Conservation (phyloP, 2,329 filamentous ascomycete species). For the Cladosporium sphaerospermum region DNA sequence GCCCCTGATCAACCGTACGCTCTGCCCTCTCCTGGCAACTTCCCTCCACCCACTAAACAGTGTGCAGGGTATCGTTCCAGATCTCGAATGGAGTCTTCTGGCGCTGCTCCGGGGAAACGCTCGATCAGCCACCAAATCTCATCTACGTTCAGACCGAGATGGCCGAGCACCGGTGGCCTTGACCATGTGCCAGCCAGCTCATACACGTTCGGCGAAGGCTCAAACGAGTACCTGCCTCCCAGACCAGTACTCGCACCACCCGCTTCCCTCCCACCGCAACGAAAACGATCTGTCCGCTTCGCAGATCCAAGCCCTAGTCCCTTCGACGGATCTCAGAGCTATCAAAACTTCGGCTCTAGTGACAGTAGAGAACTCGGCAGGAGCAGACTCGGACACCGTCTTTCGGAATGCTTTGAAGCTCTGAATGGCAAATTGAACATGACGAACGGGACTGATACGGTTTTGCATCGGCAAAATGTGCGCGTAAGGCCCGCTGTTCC, state of each 20-base stretch:
- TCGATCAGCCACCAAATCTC: not conserved
- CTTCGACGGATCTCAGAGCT: constrained; percentile 7
- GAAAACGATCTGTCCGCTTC: constrained; percentile 9
- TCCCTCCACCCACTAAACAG: not conserved
- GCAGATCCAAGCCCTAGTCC: constrained; percentile 3
- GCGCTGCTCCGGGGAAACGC: not conserved
- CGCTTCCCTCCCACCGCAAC: not conserved
- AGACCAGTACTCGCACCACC: not conserved
- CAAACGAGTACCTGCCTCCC: not conserved
- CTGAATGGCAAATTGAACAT: constrained; percentile 9
- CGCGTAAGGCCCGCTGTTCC: constrained; percentile 3
- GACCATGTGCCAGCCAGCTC: not conserved
- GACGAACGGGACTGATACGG: constrained; percentile 6
- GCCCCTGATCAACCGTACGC: not conserved
- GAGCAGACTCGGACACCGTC: constrained; percentile 5
- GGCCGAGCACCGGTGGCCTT: constrained; percentile 8
- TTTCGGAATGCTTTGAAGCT: constrained; percentile 10
- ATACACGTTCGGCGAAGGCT: constrained; percentile 2
- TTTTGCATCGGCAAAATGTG: constrained; percentile 2
- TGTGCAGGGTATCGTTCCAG: not conserved
- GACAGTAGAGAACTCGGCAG: not conserved
- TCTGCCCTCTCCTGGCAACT: not conserved
- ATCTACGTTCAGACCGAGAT: not conserved
- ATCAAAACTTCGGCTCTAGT: constrained; percentile 1
- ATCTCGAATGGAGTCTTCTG: not conserved